phyloP scores from a whole-genome alignment of 306 rosid species.

The Medicago truncatula region DNA sequence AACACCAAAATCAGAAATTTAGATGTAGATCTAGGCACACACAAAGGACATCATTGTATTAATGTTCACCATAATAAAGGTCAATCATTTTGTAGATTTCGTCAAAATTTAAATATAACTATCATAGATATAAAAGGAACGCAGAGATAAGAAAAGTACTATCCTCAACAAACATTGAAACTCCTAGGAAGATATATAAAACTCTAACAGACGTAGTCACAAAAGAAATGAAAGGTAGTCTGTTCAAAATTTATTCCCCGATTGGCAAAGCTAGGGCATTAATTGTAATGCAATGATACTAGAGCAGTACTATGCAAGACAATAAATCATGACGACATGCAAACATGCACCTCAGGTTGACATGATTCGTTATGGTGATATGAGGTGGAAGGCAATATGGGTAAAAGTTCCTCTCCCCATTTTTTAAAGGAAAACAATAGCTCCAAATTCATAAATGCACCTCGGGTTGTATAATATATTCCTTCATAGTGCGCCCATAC shows the following conservation, averaged over 20 bases:
- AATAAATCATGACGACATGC: conserved; percentile 15
- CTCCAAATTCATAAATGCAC: conserved; percentile 45
- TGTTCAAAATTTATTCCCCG: conserved; percentile 18
- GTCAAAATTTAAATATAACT: conserved; percentile 18
- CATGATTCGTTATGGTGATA: conserved; percentile 9
- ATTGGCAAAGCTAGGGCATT: conserved; percentile 27
- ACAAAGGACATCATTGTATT: conserved; percentile 16
- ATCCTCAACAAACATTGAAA: conserved; percentile 28
- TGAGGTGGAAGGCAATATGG: conserved; percentile 35
- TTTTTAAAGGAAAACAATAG: conserved; percentile 16
- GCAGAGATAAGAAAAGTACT: conserved; percentile 18
- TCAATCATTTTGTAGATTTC: conserved; percentile 18
- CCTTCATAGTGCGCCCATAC: conserved; percentile 67
- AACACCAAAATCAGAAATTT: conserved; percentile 34
- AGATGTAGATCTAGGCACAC: conserved; percentile 24
- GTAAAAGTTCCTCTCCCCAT: conserved; percentile 22
- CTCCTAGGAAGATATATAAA: conserved; percentile 15
- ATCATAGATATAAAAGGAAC: conserved; percentile 15
- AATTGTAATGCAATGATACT: conserved; percentile 19
- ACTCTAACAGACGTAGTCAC: conserved; percentile 7
- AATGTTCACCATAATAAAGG: conserved; percentile 30
- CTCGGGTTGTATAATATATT: conserved; percentile 72
- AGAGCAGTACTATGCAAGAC: conserved; percentile 21
- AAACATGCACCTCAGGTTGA: conserved; percentile 3
- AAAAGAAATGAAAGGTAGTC: conserved; percentile 27